Evolutionary conservation across 208 protist species (phyloP).

Genomic region (Naegleria gruberi): DNA sequence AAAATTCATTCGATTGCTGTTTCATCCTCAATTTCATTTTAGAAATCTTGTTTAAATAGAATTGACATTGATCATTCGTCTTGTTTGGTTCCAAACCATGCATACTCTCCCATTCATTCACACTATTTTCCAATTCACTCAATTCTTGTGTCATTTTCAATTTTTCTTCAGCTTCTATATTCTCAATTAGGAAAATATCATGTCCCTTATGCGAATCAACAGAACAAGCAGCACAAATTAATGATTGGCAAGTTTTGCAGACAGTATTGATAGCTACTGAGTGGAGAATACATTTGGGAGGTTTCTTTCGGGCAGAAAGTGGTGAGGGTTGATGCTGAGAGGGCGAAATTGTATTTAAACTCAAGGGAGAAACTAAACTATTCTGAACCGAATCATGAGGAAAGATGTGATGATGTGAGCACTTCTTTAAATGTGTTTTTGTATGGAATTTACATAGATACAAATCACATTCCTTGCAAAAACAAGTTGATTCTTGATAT

Average conservation of each 20-base stretch:
- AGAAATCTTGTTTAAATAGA: not conserved
- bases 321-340: too few species aligned
- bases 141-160: not conserved
- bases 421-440: not conserved
- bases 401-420: not conserved
- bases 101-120: not conserved
- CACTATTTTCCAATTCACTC: not conserved
- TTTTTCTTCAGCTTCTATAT: not conserved
- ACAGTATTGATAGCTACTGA: not conserved
- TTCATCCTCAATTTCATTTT: not conserved
- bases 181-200: not conserved
- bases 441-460: not conserved
- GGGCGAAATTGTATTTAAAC: too few species aligned
- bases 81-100: not conserved
- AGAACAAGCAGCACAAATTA: not conserved
- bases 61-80: not conserved
- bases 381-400: not conserved
- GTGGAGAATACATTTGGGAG: not conserved
- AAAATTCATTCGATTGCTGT: not conserved
- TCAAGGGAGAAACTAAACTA: too few species aligned
- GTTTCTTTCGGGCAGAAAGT: not conserved
- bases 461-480: not conserved
- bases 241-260: not conserved
- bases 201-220: not conserved
- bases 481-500: not conserved